phyloP scores from a whole-genome alignment of 768 basidiomycete genomes.

The Lentinula sp. region DNA sequence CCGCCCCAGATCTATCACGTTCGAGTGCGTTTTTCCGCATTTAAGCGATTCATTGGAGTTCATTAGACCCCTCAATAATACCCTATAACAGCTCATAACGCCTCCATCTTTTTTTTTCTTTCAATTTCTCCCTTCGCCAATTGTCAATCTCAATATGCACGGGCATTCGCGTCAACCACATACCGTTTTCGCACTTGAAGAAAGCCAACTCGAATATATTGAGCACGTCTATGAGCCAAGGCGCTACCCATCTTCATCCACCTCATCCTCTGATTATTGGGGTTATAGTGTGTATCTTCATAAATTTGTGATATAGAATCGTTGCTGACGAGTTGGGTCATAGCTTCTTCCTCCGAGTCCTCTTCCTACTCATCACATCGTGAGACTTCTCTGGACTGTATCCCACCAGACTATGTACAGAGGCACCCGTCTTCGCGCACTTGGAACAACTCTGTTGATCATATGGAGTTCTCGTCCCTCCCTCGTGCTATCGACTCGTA shows the following conservation, averaged over 20 bases:
- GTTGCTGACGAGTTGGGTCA: not conserved
- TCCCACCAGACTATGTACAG: not conserved
- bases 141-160: not conserved
- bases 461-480: not conserved
- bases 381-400: not conserved
- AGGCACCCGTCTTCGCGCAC: not conserved
- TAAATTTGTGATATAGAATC: not conserved
- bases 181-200: not conserved
- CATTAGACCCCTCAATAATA: not conserved
- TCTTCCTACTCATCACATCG: not conserved
- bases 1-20: not conserved
- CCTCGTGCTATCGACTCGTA: not conserved
- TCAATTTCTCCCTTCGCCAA: not conserved
- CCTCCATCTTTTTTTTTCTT: not conserved
- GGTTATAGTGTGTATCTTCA: not conserved
- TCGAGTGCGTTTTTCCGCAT: not conserved
- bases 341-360: not conserved
- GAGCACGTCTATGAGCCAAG: not conserved
- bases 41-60: not conserved
- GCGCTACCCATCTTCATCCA: not conserved
- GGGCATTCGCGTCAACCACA: not conserved
- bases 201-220: not conserved
- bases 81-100: not conserved
- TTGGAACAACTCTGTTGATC: not conserved
- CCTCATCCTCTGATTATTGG: conserved; percentile 3